A percentile compares a stretch with the other conserved stretches of the same genome.
phyloP scores from a whole-genome alignment of 805 yeast species.

The Sugiyamaella smithiae region DNA sequence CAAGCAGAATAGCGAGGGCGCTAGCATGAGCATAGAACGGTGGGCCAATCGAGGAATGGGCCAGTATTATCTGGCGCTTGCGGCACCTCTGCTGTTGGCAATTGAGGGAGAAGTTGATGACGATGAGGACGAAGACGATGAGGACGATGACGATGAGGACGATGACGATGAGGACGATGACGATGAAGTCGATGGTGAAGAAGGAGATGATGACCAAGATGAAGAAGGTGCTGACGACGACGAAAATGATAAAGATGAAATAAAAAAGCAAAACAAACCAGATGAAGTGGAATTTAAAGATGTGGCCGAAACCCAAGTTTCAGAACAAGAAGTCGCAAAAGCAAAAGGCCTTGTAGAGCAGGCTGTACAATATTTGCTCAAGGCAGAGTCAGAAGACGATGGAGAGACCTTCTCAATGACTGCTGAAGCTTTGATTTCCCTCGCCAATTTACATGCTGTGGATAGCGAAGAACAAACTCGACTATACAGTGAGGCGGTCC shows the following conservation, averaged over 20 bases:
- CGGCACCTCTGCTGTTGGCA: conserved; percentile 30
- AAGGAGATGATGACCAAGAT: conserved; percentile 20
- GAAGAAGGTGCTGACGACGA: background rate
- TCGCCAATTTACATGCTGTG: conserved; percentile 69
- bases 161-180: conserved; percentile 28
- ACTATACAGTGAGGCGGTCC: conserved; percentile 67
- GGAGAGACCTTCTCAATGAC: conserved; percentile 79
- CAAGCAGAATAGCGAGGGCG: conserved; percentile 15
- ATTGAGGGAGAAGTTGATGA: conserved; percentile 35
- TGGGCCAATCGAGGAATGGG: conserved; percentile 35
- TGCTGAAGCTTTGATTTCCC: conserved; percentile 80
- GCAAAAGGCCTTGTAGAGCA: conserved; percentile 45
- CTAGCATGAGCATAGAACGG: conserved; percentile 11
- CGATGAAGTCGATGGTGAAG: conserved; percentile 25
- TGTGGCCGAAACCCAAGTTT: background rate
- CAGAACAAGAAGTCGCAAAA: conserved; percentile 25
- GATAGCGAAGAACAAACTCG: conserved; percentile 67
- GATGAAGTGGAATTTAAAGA: conserved; percentile 27
- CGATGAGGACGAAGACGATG: conserved; percentile 8
- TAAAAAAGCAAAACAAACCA: conserved; percentile 7
- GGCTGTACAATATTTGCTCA: conserved; percentile 57
- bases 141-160: background rate
- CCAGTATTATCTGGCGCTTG: conserved; percentile 29
- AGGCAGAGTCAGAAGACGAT: conserved; percentile 61
- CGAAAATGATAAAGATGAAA: background rate